These are phyloP conservation scores for Aureobasidium subglaciale DNA, from an alignment of 2,329 filamentous ascomycete genomes.

Conservation along the genomic window DNA sequence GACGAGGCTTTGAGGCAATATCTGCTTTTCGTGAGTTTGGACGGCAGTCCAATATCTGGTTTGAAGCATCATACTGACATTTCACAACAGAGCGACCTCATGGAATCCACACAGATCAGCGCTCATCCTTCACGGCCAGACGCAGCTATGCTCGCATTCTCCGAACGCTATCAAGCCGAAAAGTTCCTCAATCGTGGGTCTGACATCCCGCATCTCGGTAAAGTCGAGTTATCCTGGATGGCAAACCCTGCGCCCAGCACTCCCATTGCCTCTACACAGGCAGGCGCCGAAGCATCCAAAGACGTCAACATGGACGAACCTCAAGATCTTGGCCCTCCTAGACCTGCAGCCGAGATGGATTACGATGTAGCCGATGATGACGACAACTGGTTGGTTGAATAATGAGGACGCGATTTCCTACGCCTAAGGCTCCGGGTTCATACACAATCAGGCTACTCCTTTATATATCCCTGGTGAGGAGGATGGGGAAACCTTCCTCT, in stretches of 20 bases:
- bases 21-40: constrained; percentile 45
- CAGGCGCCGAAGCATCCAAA: constrained; percentile 15
- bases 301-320: constrained; percentile 15
- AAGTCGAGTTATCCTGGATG: constrained; percentile 61
- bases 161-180: constrained; percentile 56
- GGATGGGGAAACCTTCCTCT: no score
- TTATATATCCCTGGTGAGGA: not conserved
- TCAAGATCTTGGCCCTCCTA: constrained; percentile 6
- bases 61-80: constrained; percentile 13
- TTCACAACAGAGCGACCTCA: constrained; percentile 17
- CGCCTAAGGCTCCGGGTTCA: no score
- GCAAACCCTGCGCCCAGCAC: constrained; percentile 25
- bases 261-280: constrained; percentile 18
- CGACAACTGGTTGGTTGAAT: constrained; percentile 33
- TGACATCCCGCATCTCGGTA: constrained; percentile 54
- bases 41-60: not conserved
- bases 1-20: constrained; percentile 66
- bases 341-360: constrained; percentile 33
- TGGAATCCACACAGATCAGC: constrained; percentile 33
- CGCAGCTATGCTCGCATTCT: constrained; percentile 36
- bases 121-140: constrained; percentile 33
- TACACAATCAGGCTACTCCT: no score
- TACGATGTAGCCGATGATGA: constrained; percentile 47
- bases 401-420: not conserved
- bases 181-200: constrained; percentile 34